A percentile compares a stretch with the other conserved stretches of the same genome.
Conservation (phyloP, 495 filamentous ascomycete genomes). For the Talaromyces trachyspermus region DNA sequence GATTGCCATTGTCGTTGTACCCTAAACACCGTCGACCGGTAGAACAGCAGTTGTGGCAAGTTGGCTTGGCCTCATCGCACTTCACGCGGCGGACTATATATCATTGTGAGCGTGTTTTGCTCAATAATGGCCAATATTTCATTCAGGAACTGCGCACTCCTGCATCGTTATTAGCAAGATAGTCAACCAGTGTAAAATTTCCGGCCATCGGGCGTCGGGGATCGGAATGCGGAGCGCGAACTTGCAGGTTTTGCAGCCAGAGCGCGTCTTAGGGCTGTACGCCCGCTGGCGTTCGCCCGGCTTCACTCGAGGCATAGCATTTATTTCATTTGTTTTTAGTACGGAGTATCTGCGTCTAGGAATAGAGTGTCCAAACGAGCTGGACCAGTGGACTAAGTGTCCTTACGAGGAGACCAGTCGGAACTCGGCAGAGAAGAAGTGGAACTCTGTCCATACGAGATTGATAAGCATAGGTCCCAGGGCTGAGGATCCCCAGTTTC, state of each 20-base stretch:
- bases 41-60: conserved; percentile 16
- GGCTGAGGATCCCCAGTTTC: no score
- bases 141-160: no score
- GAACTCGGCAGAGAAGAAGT: no score
- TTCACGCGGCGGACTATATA: conserved; percentile 31
- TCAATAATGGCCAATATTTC: no score
- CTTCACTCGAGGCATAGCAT: conserved; percentile 6
- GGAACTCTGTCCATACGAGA: no score
- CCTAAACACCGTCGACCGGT: conserved; percentile 19
- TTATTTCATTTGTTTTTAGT: no score
- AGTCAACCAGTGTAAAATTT: neutral
- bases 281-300: conserved; percentile 1
- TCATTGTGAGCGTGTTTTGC: neutral
- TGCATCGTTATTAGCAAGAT: conserved; percentile 3
- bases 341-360: no score
- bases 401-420: no score
- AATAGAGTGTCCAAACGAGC: no score
- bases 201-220: neutral
- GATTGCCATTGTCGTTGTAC: neutral
- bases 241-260: conserved; percentile 5
- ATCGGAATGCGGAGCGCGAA: neutral
- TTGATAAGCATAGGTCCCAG: no score
- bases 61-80: conserved; percentile 37
- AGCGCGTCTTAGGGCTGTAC: conserved; percentile 3
- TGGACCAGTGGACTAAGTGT: no score